phyloP scores from a whole-genome alignment of 2,329 filamentous ascomycete species.

The Colletotrichum lini region DNA sequence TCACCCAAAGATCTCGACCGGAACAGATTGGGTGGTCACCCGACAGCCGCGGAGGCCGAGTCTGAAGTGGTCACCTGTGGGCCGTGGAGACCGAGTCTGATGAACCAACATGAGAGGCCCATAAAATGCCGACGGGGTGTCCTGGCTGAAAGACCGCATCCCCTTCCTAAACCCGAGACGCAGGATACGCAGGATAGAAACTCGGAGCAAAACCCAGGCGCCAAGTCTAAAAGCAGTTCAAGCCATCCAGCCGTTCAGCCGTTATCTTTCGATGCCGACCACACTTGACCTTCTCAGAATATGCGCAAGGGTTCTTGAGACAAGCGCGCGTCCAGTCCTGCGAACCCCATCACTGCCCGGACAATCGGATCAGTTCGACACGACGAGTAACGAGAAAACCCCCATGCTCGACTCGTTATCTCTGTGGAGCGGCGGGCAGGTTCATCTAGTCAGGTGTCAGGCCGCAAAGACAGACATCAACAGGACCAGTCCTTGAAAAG shows the following conservation, averaged over 20 bases:
- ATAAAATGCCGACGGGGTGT: background rate
- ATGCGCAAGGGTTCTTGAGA: background rate
- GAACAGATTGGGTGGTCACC: too few species aligned
- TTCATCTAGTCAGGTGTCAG: constrained; percentile 7
- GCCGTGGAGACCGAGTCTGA: background rate
- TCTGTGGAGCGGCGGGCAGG: background rate
- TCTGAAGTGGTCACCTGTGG: background rate
- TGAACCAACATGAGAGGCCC: background rate
- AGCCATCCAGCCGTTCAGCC: background rate
- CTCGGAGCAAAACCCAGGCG: background rate
- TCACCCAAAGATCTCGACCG: too few species aligned
- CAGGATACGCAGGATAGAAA: background rate
- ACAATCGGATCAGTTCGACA: background rate
- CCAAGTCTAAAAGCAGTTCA: background rate
- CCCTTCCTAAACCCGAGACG: background rate
- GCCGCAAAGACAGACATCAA: background rate
- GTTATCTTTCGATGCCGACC: background rate
- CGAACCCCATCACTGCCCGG: background rate
- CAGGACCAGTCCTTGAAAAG: constrained; percentile 7
- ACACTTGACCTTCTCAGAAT: background rate
- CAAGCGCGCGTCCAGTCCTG: background rate
- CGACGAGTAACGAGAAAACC: background rate
- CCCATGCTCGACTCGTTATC: background rate
- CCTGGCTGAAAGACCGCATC: background rate
- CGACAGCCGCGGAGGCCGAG: too few species aligned